Evolutionary conservation across 805 yeast species (phyloP).

Genomic region (Candida montana): DNA sequence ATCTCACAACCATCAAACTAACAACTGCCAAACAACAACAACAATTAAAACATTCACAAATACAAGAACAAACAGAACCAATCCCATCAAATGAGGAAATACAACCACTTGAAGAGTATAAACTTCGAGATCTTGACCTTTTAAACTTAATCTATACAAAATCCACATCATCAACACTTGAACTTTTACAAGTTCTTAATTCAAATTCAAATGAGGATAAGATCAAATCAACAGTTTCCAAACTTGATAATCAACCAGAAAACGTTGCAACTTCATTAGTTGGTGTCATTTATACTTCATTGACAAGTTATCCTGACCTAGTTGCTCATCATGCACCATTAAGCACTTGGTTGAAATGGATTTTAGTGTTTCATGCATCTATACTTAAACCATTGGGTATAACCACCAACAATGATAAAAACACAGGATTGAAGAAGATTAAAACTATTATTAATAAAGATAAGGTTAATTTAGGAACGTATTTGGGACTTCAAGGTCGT

Average conservation of each 20-base stretch:
- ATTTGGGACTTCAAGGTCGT: slow-evolving; percentile 82
- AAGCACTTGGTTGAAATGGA: slow-evolving; percentile 74
- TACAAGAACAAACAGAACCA: slow-evolving; percentile 21
- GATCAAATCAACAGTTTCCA: slow-evolving; percentile 36
- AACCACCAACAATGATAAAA: too few species aligned
- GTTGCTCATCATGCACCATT: slow-evolving; percentile 39
- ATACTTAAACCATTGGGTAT: too few species aligned
- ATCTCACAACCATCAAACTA: slow-evolving; percentile 15
- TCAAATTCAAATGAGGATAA: slow-evolving; percentile 31
- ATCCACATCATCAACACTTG: slow-evolving; percentile 21
- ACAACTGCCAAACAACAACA: slow-evolving; percentile 24
- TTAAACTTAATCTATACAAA: slow-evolving; percentile 11
- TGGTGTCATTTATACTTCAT: slow-evolving; percentile 38
- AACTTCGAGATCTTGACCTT: slow-evolving; percentile 22
- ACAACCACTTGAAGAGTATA: slow-evolving; percentile 22
- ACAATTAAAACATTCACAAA: not conserved
- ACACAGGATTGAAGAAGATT: slow-evolving; percentile 52
- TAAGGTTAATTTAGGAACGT: slow-evolving; percentile 53
- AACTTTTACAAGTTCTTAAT: slow-evolving; percentile 19
- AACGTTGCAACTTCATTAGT: slow-evolving; percentile 36
- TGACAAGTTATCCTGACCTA: slow-evolving; percentile 42
- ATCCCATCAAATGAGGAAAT: slow-evolving; percentile 20
- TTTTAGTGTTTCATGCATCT: slow-evolving; percentile 61
- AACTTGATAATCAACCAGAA: slow-evolving; percentile 8
- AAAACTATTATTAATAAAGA: slow-evolving; percentile 53